phyloP scores from a whole-genome alignment of 306 rosid genomes.

The Cicer cuneatum region DNA sequence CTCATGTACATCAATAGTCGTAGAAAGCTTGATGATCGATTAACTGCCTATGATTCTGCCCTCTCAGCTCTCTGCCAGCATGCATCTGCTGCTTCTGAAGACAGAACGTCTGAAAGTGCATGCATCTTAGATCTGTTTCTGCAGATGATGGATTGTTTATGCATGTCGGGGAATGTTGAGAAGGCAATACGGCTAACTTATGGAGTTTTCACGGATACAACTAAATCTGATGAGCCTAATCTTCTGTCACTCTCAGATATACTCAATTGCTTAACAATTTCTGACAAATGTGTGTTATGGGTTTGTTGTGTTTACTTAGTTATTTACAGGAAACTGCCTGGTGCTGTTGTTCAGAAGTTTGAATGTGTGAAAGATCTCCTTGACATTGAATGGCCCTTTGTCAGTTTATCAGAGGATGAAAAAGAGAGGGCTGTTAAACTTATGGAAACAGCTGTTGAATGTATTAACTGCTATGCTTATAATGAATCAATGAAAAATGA shows the following conservation, averaged over 20 bases:
- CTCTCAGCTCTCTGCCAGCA: slow-evolving; percentile 67
- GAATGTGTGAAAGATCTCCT: slow-evolving; percentile 83
- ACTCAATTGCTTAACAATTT: slow-evolving; percentile 73
- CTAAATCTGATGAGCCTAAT: slow-evolving; percentile 58
- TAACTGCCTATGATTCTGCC: slow-evolving; percentile 72
- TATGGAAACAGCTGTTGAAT: slow-evolving; percentile 69
- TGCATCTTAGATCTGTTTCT: slow-evolving; percentile 86
- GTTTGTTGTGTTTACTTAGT: slow-evolving; percentile 89
- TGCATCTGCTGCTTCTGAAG: slow-evolving; percentile 55
- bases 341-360: slow-evolving; percentile 70
- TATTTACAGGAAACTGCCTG: slow-evolving; percentile 90
- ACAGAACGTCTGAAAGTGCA: slow-evolving; percentile 64
- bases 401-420: slow-evolving; percentile 59
- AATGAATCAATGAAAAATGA: slow-evolving; percentile 61
- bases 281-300: slow-evolving; percentile 96
- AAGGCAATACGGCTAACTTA: slow-evolving; percentile 69
- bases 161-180: slow-evolving; percentile 87
- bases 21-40: slow-evolving; percentile 64
- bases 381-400: slow-evolving; percentile 79
- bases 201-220: slow-evolving; percentile 54
- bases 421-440: slow-evolving; percentile 69
- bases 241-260: slow-evolving; percentile 62
- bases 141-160: slow-evolving; percentile 83
- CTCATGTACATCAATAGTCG: slow-evolving; percentile 90
- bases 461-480: slow-evolving; percentile 55